Evolutionary conservation across 106 monocot genomes (phyloP), one percentile per base, ranked within the genome.

Genomic region (Hemerocallis citrina): DNA sequence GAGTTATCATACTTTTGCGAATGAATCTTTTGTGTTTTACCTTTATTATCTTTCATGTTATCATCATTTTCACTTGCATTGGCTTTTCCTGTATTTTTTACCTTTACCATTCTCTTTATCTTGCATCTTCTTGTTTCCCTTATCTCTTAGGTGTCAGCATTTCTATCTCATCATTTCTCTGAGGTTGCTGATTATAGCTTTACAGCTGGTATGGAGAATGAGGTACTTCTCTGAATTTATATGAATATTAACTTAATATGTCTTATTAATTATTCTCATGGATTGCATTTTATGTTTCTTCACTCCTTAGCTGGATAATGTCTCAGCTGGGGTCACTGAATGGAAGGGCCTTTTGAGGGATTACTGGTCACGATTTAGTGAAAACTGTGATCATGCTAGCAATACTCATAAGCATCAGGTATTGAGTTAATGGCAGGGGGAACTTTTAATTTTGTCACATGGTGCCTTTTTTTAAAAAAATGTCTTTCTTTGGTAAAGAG

Each of bases 101-200:
- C 37, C 5, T 38, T 38, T 6, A 38, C 37, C 11, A 38, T 5
- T 11, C 37, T n/a, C n/a, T n/a, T n/a, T n/a, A n/a, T n/a, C n/a
- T n/a, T n/a, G n/a, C n/a, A n/a, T n/a, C n/a, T 23, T 30, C 14
- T 38, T 46, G 28, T 59, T 71, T 66, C 13, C 49, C 12, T 57
- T 13, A 15, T 24, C 34, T 51, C 59, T 0, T 59, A 93, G 96
- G 87, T 96, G 38, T 84, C 96, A 24, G 74, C 70, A 69, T 96
- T 87, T 82, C 74, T 96, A 50, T 73, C 66, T 21, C 78, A 87
- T 56, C 83, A 87, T 79, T 96, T 96, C 66, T 72, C 84, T 38
- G 96, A 96, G 70, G 86, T 96, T 59, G 77, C 91, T 75, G 86
- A 96, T 72, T 91, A 87, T 64, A 87, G 91, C 66, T 96, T 96